phyloP scores from a whole-genome alignment of 2,329 filamentous ascomycete genomes.

The Phoma sp. region DNA sequence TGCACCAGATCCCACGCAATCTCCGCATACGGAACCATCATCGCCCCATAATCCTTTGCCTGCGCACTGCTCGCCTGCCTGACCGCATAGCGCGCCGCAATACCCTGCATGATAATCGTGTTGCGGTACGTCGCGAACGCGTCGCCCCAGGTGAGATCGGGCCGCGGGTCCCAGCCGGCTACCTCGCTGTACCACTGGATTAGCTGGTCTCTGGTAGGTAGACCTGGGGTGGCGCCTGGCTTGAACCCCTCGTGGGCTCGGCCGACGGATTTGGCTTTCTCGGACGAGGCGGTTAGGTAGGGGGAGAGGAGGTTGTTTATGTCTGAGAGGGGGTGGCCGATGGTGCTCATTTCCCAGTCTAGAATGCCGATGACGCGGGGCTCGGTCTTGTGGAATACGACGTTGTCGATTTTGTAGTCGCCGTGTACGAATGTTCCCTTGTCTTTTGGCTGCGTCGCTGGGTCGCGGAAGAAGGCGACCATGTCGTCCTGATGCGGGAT shows the following conservation, averaged over 20 bases:
- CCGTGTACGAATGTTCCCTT: slow-evolving; percentile 84
- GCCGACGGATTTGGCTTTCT: slow-evolving; percentile 49
- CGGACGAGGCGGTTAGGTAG: slow-evolving; percentile 51
- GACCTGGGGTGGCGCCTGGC: slow-evolving; percentile 69
- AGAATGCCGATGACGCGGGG: slow-evolving; percentile 89
- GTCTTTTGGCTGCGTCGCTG: slow-evolving; percentile 75
- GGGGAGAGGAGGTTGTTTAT: slow-evolving; percentile 76
- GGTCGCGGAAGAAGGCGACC: slow-evolving; percentile 77
- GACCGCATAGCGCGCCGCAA: slow-evolving; percentile 83
- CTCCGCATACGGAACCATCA: slow-evolving; percentile 76
- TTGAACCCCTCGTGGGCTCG: slow-evolving; percentile 63
- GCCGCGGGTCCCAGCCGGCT: slow-evolving; percentile 73
- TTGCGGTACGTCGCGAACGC: slow-evolving; percentile 68
- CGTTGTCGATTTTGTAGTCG: slow-evolving; percentile 83
- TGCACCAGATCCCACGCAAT: slow-evolving; percentile 78
- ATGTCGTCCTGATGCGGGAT: slow-evolving; percentile 86
- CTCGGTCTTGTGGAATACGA: slow-evolving; percentile 83
- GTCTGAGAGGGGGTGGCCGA: slow-evolving; percentile 94
- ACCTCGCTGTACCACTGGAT: slow-evolving; percentile 71
- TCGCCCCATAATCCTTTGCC: slow-evolving; percentile 74
- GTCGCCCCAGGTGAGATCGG: slow-evolving; percentile 69
- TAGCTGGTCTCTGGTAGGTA: slow-evolving; percentile 67
- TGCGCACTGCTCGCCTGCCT: slow-evolving; percentile 89
- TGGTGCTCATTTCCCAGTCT: slow-evolving; percentile 94
- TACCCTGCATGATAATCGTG: slow-evolving; percentile 80